Evolutionary conservation across 2,329 filamentous ascomycete species (phyloP).

Genomic region (Aphanoascus verrucosus): DNA sequence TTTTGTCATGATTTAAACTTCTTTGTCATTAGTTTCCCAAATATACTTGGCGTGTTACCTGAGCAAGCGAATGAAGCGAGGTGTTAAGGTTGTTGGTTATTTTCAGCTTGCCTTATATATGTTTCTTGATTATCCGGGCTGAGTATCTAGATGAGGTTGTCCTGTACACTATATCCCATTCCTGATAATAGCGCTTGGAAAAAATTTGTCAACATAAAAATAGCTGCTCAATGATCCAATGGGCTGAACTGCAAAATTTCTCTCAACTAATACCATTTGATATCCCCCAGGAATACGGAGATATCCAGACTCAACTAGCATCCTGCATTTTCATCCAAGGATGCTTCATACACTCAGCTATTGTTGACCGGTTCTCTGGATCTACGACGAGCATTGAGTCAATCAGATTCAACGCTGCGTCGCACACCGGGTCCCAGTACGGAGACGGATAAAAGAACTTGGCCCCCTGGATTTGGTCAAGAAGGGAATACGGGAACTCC

Average conservation of each 20-base stretch:
- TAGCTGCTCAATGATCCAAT: too few species aligned
- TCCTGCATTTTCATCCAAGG: conserved; percentile 60
- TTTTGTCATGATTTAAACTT: not conserved
- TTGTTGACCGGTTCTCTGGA: conserved; percentile 67
- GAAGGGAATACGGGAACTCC: conserved; percentile 67
- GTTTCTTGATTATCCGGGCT: too few species aligned
- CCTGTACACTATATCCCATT: too few species aligned
- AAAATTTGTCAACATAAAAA: too few species aligned
- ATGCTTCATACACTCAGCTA: conserved; percentile 82
- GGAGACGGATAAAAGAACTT: conserved; percentile 90
- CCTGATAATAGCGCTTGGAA: too few species aligned
- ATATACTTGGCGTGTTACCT: not conserved
- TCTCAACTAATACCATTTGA: too few species aligned
- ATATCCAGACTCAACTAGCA: too few species aligned
- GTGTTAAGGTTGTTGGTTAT: not conserved
- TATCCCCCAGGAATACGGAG: too few species aligned
- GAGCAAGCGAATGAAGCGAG: not conserved
- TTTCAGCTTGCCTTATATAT: not conserved
- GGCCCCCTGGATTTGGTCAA: conserved; percentile 79
- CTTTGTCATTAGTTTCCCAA: not conserved
- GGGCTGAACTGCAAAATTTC: too few species aligned
- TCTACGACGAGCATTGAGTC: conserved; percentile 89
- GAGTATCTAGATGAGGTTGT: too few species aligned
- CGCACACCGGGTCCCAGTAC: conserved; percentile 84
- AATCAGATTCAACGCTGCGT: conserved; percentile 82